Conservation (phyloP, 169 alveolate species). For the Plasmodium vinckei region DNA sequence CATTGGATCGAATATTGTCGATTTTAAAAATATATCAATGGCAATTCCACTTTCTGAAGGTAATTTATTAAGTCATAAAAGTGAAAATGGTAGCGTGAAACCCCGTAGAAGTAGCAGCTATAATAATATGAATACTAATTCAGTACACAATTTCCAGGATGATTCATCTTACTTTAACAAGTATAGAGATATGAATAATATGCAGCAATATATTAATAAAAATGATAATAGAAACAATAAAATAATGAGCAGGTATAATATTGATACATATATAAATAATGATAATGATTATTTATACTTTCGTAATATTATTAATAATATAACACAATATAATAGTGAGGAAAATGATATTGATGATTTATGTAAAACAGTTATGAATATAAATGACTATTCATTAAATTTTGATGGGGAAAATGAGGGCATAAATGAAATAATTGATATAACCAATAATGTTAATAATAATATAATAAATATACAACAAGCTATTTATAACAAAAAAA, state of each 20-base stretch:
- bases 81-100: background rate
- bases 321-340: constrained; percentile 26
- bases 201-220: background rate
- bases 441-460: constrained; percentile 29
- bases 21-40: constrained; percentile 9
- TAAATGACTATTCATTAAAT: constrained; percentile 27
- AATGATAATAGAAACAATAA: background rate
- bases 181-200: background rate
- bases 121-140: background rate
- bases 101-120: background rate
- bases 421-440: constrained; percentile 15
- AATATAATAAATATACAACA: constrained; percentile 36
- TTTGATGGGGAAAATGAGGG: constrained; percentile 25
- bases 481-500: constrained; percentile 25
- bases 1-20: constrained; percentile 14
- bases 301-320: constrained; percentile 33
- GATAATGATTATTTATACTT: constrained; percentile 33
- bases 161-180: background rate
- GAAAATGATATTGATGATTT: constrained; percentile 36
- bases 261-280: constrained; percentile 17
- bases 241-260: background rate
- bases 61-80: background rate
- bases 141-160: background rate
- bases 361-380: constrained; percentile 29
- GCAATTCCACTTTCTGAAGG: background rate